phyloP scores from a whole-genome alignment of 2,329 filamentous ascomycete species.

The Colletotrichum salicis region DNA sequence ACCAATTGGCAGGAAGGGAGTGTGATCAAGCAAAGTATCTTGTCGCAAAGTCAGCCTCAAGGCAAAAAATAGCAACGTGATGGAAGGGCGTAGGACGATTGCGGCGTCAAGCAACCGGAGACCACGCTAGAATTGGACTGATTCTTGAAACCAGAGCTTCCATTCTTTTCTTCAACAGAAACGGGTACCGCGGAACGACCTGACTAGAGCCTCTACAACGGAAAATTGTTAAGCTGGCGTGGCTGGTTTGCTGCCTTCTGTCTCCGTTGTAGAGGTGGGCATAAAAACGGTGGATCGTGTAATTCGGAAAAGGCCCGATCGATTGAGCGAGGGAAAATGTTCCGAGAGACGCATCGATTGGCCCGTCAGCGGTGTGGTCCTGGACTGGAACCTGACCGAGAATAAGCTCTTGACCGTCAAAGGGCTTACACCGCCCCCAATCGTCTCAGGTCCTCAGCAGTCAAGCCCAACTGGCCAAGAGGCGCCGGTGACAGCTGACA shows the following conservation, averaged over 20 bases:
- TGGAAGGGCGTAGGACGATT: not conserved
- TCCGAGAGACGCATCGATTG: slow-evolving; percentile 24
- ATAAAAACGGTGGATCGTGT: slow-evolving; percentile 18
- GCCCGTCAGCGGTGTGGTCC: not conserved
- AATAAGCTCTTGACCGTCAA: slow-evolving; percentile 13
- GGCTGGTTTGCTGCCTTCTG: not conserved
- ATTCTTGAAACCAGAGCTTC: not conserved
- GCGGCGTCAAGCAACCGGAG: not conserved
- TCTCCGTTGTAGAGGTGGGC: not conserved
- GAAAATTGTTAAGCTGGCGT: not conserved
- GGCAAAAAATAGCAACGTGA: not conserved
- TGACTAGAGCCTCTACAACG: not conserved
- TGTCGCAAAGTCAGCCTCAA: not conserved
- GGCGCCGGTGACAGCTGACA: slow-evolving; percentile 6
- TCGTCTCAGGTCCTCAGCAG: slow-evolving; percentile 24
- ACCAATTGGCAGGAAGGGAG: not conserved
- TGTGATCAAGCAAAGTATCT: not conserved
- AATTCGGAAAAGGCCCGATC: slow-evolving; percentile 32
- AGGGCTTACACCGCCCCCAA: slow-evolving; percentile 20
- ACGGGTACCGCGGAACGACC: not conserved
- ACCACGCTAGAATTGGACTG: not conserved
- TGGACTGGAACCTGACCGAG: slow-evolving; percentile 27
- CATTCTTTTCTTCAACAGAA: slow-evolving; percentile 1
- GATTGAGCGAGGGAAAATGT: slow-evolving; percentile 31
- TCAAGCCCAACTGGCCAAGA: slow-evolving; percentile 1